phyloP scores from a whole-genome alignment of 768 basidiomycete species.

The Xerocomellus dryophilus region DNA sequence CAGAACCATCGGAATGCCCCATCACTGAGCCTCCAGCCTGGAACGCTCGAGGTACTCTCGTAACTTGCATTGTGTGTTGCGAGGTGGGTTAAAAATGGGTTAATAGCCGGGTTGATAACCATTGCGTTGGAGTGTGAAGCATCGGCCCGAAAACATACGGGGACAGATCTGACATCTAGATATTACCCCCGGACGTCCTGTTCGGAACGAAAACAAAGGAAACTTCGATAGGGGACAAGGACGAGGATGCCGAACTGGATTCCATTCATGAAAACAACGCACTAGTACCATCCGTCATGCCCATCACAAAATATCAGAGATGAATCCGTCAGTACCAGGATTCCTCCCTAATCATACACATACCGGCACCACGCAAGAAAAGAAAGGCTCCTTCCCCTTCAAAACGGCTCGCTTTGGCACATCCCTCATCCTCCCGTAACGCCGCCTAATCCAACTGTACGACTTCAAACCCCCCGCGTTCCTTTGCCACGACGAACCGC shows the following conservation, averaged over 20 bases:
- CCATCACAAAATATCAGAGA: neutral
- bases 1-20: neutral
- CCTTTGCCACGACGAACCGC: conserved; percentile 28
- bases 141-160: neutral
- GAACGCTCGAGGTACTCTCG: conserved; percentile 4
- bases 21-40: neutral
- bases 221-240: too few species aligned
- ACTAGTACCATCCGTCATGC: neutral
- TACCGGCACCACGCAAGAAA: neutral
- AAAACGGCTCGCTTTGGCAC: neutral
- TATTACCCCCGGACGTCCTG: neutral
- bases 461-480: conserved; percentile 27
- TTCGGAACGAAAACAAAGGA: neutral
- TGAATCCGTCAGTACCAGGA: neutral
- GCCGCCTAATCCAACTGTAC: conserved; percentile 18
- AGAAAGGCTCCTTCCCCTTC: neutral
- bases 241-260: neutral
- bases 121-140: neutral
- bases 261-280: neutral
- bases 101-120: neutral
- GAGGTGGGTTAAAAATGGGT: neutral
- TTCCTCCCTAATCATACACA: neutral
- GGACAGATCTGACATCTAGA: neutral
- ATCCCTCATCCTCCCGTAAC: neutral
- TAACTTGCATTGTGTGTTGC: neutral